Base-by-base conservation (phyloP, 148 eudicot genomes). In the Fagopyrum tataricum region DNA sequence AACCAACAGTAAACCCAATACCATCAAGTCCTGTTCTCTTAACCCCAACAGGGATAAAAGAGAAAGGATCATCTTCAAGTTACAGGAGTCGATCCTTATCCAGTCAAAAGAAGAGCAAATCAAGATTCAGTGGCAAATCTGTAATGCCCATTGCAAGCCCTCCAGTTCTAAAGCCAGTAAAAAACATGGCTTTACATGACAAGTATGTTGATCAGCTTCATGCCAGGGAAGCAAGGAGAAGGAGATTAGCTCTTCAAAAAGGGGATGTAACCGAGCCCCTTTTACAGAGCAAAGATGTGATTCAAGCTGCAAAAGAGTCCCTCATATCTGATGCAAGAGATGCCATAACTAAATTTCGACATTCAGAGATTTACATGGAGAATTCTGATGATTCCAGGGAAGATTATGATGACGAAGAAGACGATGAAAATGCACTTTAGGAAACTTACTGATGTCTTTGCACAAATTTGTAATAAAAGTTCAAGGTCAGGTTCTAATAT, bases 291-390 rank as follows among this genome's bases (percentile, higher is more conserved):
- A 76, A 43, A 20, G 80, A 84, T 78, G 80, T 80, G n/a, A 72
- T 88, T 47, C 82, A 82, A 82, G 81, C 82, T 64, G 89, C 93
- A 20, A 93, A 89, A 81, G 77, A 87, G 76, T 87, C 96, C 68
- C 73, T 93, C 46, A 73, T 89, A 78, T 81, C 82, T 76, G 84
- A 86, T 76, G 94, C 92, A 23, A 91, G 73, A 69, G 92, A 87
- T 75, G 90, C 78, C 58, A 85, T 93, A 41, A 72, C 53, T 74
- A 80, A 84, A 79, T 87, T 88, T 70, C 85, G 74, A 39, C 73
- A 77, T 26, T 76, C 82, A 67, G 87, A 86, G 82, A 82, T 77
- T 40, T 80, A 72, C 64, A 62, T 70, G 13, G 78, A 56, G 37
- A 74, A 44, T 44, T 79, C 76, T 20, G 14, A 70, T 24, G 81